Evolutionary conservation across 2,329 filamentous ascomycete species (phyloP).

Genomic region (Hypoxylon sp.): DNA sequence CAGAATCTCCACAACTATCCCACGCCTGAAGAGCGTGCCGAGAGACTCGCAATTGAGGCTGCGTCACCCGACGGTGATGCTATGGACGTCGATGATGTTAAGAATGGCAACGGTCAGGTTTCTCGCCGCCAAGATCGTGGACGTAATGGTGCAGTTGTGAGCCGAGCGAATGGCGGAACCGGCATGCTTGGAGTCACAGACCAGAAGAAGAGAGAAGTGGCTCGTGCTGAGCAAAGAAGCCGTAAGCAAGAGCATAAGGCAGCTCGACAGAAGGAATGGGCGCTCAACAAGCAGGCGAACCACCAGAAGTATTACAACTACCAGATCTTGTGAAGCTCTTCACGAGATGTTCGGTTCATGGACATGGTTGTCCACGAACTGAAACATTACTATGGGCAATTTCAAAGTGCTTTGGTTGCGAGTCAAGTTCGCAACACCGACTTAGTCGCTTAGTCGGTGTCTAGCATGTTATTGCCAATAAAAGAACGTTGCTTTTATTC

Average conservation of each 20-base stretch:
- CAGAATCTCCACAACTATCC: conserved; percentile 93
- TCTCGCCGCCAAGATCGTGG: conserved; percentile 57
- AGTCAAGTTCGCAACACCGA: conserved; percentile 8
- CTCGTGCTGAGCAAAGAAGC: conserved; percentile 77
- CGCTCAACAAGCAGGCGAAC: conserved; percentile 81
- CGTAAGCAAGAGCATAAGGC: conserved; percentile 75
- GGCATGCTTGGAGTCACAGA: conserved; percentile 85
- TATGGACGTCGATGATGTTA: conserved; percentile 56
- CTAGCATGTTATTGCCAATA: conserved; percentile 26
- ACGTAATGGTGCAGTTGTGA: conserved; percentile 70
- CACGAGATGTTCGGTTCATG: conserved; percentile 12
- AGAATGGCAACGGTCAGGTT: conserved; percentile 53
- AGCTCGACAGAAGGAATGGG: conserved; percentile 75
- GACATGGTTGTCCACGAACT: neutral
- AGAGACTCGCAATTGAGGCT: conserved; percentile 73
- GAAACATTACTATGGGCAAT: conserved; percentile 11
- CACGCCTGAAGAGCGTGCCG: conserved; percentile 79
- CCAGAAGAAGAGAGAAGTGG: conserved; percentile 79
- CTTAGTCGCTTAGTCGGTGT: conserved; percentile 5
- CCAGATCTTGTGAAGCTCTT: conserved; percentile 54
- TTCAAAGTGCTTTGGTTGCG: conserved; percentile 12
- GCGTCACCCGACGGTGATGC: conserved; percentile 53
- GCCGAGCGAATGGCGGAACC: conserved; percentile 78
- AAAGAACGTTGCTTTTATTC: conserved; percentile 20
- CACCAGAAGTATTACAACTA: conserved; percentile 76